Base-by-base conservation (phyloP, 1,284 basidiomycete genomes). In the Cryptococcus neoformans region DNA sequence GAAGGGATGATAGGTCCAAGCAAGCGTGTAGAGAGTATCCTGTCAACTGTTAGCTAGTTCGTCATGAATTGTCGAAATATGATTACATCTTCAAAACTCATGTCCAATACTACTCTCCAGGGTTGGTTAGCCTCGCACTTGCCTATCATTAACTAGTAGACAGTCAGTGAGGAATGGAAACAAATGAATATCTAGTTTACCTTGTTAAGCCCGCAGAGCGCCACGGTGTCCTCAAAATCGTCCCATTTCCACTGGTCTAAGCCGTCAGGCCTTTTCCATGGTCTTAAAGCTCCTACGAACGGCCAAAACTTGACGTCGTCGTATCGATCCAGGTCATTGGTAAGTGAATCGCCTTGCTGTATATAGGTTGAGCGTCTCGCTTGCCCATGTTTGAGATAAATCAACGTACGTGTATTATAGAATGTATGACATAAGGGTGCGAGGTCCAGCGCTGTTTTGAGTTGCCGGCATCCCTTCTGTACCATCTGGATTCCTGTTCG, bases 1-100 rank as follows among this genome's bases (percentile, higher is more conserved):
- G 47, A 63, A 58, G 4, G 62, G 57, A 51, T 73, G 62, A 56
- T 64, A 64, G 3, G 65, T 62, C 72, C 72, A 75, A 2, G 68
- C 58, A 3, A 66, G 52, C 11, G 62, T 47, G 36, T 56, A 63
- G 4, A 66, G 57, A 4, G 63, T 51, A 34, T 65, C 62, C 55
- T 62, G 40, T 11, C 16, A 7, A 42, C 44, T n/a, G 28, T 3
- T 47, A 14, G 38, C 12, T 21, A 2, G 21, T 21, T 21, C 21
- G 21, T 21, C 21, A 21, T 28, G 28, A 28, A 4, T 28, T 4
- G 4, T 28, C 28, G 4, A 28, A 28, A 28, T 28, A 28, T 28
- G 28, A 28, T 28, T 28, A 28, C 28, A 28, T 28, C 28, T 28
- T 28, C 28, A 28, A 28, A 28, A 28, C 28, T 28, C 28, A 28